Conservation (phyloP, 305 asterid species). For the Fraxinus xanthoxyloides region DNA sequence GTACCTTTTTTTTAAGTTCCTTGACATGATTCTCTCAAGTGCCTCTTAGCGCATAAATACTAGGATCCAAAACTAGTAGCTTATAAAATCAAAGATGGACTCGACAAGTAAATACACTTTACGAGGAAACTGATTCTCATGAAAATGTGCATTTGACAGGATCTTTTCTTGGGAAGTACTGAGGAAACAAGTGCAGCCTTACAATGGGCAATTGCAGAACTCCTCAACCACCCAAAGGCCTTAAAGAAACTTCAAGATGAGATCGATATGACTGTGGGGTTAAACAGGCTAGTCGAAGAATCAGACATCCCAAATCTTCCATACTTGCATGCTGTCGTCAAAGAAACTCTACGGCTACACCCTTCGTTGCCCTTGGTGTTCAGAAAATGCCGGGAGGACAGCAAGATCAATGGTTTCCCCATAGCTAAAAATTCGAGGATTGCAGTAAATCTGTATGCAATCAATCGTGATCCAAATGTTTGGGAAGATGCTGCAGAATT, state of each 20-base stretch:
- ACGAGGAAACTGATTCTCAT: neutral
- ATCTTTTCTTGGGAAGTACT: conserved; percentile 42
- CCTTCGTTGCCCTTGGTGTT: conserved; percentile 40
- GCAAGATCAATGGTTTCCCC: conserved; percentile 42
- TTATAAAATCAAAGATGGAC: neutral
- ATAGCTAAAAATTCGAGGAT: conserved; percentile 15
- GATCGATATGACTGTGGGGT: conserved; percentile 30
- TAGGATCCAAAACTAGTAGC: neutral
- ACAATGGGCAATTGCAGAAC: conserved; percentile 50
- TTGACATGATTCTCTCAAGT: neutral
- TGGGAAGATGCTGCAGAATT: conserved; percentile 42
- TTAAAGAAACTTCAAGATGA: conserved; percentile 33
- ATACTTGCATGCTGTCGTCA: conserved; percentile 35
- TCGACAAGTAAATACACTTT: too few relatives aligned
- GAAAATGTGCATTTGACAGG: conserved; percentile 22
- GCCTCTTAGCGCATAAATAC: neutral
- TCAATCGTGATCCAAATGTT: conserved; percentile 27
- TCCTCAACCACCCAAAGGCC: conserved; percentile 37
- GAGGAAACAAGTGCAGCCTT: conserved; percentile 46
- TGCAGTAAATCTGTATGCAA: neutral
- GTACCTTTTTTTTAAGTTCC: neutral
- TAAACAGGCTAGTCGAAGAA: conserved; percentile 35
- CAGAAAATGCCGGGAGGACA: conserved; percentile 31
- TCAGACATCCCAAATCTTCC: conserved; percentile 44
- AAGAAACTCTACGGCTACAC: conserved; percentile 22